phyloP scores from a whole-genome alignment of 2,329 filamentous ascomycete genomes.

The Colletotrichum coccodes region DNA sequence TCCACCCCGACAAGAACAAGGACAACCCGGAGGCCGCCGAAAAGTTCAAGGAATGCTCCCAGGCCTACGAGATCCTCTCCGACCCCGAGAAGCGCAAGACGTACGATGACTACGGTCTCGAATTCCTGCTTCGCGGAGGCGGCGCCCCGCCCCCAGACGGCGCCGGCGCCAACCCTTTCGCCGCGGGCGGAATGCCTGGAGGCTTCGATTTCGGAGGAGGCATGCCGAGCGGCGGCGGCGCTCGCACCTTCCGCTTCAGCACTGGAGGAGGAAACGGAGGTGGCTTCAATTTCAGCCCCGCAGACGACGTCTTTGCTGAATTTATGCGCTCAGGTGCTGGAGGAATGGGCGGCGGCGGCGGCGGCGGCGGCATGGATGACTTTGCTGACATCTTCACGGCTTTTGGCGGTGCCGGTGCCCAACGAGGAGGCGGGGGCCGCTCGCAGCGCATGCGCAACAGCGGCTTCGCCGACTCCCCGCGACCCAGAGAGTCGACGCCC shows the following conservation, averaged over 20 bases:
- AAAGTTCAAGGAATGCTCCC: slow-evolving; percentile 98
- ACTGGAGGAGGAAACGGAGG: slow-evolving; percentile 59
- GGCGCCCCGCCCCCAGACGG: slow-evolving; percentile 71
- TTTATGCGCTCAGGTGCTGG: slow-evolving; percentile 74
- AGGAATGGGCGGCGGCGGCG: slow-evolving; percentile 53
- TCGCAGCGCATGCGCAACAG: slow-evolving; percentile 53
- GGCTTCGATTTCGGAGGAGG: slow-evolving; percentile 64
- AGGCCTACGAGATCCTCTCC: slow-evolving; percentile 97
- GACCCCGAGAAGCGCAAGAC: slow-evolving; percentile 96
- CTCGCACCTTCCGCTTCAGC: slow-evolving; percentile 73
- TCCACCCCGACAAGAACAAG: slow-evolving; percentile 98
- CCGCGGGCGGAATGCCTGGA: slow-evolving; percentile 64
- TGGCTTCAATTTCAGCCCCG: slow-evolving; percentile 85
- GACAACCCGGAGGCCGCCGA: slow-evolving; percentile 86
- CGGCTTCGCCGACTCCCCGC: slow-evolving; percentile 37
- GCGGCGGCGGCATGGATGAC: slow-evolving; percentile 53
- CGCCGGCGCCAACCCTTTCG: slow-evolving; percentile 70
- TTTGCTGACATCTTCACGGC: slow-evolving; percentile 66
- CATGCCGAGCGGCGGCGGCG: slow-evolving; percentile 49
- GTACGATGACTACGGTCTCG: slow-evolving; percentile 94
- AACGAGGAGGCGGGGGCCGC: slow-evolving; percentile 52
- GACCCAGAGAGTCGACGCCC: slow-evolving; percentile 67
- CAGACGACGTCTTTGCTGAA: slow-evolving; percentile 85
- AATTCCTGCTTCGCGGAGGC: slow-evolving; percentile 88
- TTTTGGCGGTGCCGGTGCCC: slow-evolving; percentile 53